Conservation (phyloP, 2,329 filamentous ascomycete genomes). For the Diplocarpon rosae region DNA sequence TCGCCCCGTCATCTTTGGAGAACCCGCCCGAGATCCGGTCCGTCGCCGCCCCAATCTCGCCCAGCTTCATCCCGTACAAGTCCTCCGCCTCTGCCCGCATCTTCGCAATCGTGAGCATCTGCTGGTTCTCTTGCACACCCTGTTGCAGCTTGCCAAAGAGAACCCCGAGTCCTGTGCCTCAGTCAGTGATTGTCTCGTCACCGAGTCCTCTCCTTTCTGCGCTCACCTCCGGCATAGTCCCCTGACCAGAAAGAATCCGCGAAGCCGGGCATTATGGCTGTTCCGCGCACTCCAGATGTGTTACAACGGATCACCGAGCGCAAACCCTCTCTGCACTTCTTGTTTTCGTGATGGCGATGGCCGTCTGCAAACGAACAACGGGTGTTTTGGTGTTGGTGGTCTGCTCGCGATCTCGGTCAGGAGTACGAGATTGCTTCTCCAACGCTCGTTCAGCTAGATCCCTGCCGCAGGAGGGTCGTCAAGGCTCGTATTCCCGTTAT, state of each 20-base stretch:
- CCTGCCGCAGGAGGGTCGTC: not conserved
- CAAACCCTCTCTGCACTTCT: not conserved
- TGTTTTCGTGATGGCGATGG: not conserved
- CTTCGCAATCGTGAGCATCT: slow-evolving; percentile 81
- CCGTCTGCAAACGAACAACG: slow-evolving; percentile 10
- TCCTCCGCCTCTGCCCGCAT: slow-evolving; percentile 96
- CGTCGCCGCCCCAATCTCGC: slow-evolving; percentile 69
- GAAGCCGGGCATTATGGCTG: slow-evolving; percentile 66
- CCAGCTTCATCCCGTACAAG: slow-evolving; percentile 67
- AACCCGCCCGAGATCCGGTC: slow-evolving; percentile 81
- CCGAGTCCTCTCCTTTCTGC: slow-evolving; percentile 6
- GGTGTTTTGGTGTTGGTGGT: not conserved
- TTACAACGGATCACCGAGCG: not conserved
- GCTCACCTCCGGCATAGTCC: slow-evolving; percentile 83
- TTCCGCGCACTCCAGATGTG: not conserved
- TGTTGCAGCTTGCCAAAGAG: slow-evolving; percentile 96
- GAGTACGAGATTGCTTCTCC: too few species aligned
- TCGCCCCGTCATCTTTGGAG: slow-evolving; percentile 84
- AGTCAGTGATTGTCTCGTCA: slow-evolving; percentile 9
- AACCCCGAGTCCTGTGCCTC: slow-evolving; percentile 61
- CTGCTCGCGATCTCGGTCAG: too few species aligned
- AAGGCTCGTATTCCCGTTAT: too few species aligned
- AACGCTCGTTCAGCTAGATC: not conserved
- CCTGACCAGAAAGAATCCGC: slow-evolving; percentile 95
- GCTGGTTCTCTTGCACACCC: slow-evolving; percentile 88